Evolutionary conservation across 495 filamentous ascomycete genomes (phyloP), one percentile per base, ranked within the genome.

Genomic region (Penicillium nucicola): DNA sequence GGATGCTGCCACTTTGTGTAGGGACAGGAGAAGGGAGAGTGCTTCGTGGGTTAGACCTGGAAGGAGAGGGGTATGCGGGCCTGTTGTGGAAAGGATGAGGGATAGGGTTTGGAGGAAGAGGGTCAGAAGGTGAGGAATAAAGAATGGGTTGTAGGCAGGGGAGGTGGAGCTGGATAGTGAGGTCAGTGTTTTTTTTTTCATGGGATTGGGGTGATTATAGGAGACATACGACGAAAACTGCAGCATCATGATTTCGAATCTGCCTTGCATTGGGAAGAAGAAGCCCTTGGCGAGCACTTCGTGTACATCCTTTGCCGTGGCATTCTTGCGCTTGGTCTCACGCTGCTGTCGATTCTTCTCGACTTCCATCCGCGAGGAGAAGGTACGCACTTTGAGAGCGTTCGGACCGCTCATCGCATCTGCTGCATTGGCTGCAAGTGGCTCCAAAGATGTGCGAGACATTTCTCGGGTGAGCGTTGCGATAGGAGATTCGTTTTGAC

Each of bases 361-460:
- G 15, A 85, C 82, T 37, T 80, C 81, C 72, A 90, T 83, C 15
- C 87, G 79, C 0, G 82, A 83, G 22, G 84, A 87, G 69, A 90
- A 90, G 14, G 83, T 89, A 44, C 86, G 82, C 43, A 96, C 82
- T 72, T 96, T 96, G 31, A 97, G 82, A 5, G 84, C 82, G 53
- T 89, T 84, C 0, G 92, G 90, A 0, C 92, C 91, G 1, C 88
- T 83, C 17, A 83, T 66, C 15, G 84, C 79, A 36, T 92, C 89
- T 20, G 74, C 74, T 2, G 77, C 78, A 48, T 75, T 70, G 39
- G 87, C 78, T 10, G 91, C 88, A 32, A 97, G 68, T 10, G 93
- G 93, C 31, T 86, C 79, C 19, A 97, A 83, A 52, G 95, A 88
- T 8, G 76, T 67, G 17, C 83, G 78, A 17, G 84, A 80, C 18